These are phyloP conservation scores for Eucalyptus tenuipes DNA, from an alignment of 345 rosid species.

Conservation along the genomic window DNA sequence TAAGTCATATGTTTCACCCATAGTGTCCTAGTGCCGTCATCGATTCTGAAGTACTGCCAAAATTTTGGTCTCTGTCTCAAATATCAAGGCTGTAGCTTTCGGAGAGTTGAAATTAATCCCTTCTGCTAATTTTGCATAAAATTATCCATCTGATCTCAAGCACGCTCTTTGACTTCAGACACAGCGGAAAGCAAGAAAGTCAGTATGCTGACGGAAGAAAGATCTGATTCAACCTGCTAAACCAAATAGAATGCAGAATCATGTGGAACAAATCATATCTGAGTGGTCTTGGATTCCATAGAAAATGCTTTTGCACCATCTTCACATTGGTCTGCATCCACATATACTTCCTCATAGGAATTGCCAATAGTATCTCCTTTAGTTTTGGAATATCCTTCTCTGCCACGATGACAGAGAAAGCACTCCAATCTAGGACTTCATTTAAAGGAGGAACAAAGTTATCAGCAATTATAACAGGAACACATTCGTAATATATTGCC, in stretches of 20 bases:
- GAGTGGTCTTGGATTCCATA: slow-evolving; percentile 65
- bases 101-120: neutral
- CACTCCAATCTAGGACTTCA: slow-evolving; percentile 72
- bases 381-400: slow-evolving; percentile 81
- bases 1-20: neutral
- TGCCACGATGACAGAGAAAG: slow-evolving; percentile 58
- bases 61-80: neutral
- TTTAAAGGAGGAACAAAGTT: slow-evolving; percentile 73
- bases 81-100: neutral
- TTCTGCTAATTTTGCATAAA: neutral
- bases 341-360: slow-evolving; percentile 54
- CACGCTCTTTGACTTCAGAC: neutral
- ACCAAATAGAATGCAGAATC: slow-evolving; percentile 93
- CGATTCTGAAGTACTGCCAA: neutral
- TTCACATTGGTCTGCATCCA: slow-evolving; percentile 57
- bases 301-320: slow-evolving; percentile 84
- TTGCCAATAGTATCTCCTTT: slow-evolving; percentile 61
- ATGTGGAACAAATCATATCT: slow-evolving; percentile 83
- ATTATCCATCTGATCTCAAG: neutral
- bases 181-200: neutral
- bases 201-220: slow-evolving; percentile 3
- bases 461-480: slow-evolving; percentile 83
- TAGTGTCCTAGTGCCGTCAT: neutral
- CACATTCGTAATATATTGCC: slow-evolving; percentile 86
- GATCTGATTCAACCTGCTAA: slow-evolving; percentile 45